These are phyloP conservation scores for Pseudozyma sp. DNA, from an alignment of 1,284 basidiomycete species.

Conservation along the genomic window DNA sequence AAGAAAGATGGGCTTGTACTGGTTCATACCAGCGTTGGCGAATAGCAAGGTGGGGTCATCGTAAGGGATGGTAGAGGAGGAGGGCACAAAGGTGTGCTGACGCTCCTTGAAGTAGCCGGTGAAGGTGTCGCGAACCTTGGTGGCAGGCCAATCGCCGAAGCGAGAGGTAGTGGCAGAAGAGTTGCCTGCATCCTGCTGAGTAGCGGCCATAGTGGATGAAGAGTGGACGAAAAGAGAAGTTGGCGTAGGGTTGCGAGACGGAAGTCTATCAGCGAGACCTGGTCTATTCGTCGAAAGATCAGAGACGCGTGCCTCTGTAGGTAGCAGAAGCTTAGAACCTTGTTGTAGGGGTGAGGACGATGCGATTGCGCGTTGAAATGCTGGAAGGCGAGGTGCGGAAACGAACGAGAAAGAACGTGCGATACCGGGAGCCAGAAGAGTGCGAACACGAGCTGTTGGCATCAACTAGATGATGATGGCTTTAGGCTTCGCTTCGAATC, in stretches of 20 bases:
- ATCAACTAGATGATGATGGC: conserved; percentile 16
- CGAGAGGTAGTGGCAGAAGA: conserved; percentile 57
- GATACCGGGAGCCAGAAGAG: conserved; percentile 28
- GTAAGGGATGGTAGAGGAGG: conserved; percentile 92
- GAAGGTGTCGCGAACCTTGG: conserved; percentile 79
- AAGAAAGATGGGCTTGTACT: conserved; percentile 93
- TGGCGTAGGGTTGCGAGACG: background rate
- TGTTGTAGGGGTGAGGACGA: background rate
- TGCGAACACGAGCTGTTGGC: conserved; percentile 35
- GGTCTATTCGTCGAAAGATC: background rate
- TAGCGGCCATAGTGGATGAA: conserved; percentile 26
- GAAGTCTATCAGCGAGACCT: background rate
- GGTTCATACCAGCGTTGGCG: conserved; percentile 81
- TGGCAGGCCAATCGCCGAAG: conserved; percentile 76
- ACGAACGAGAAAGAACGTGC: conserved; percentile 19
- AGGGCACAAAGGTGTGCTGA: conserved; percentile 90
- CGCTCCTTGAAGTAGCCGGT: conserved; percentile 82
- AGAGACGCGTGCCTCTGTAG: conserved; percentile 4
- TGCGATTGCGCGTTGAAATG: conserved; percentile 10
- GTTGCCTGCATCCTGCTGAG: conserved; percentile 23
- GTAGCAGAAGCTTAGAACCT: background rate
- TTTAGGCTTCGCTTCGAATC: background rate
- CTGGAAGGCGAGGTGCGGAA: conserved; percentile 1
- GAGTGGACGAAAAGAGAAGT: background rate
- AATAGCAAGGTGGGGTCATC: conserved; percentile 91